These are phyloP conservation scores for Magnusiomyces tetraspermus DNA, from an alignment of 1,139 yeast species.

Conservation along the genomic window DNA sequence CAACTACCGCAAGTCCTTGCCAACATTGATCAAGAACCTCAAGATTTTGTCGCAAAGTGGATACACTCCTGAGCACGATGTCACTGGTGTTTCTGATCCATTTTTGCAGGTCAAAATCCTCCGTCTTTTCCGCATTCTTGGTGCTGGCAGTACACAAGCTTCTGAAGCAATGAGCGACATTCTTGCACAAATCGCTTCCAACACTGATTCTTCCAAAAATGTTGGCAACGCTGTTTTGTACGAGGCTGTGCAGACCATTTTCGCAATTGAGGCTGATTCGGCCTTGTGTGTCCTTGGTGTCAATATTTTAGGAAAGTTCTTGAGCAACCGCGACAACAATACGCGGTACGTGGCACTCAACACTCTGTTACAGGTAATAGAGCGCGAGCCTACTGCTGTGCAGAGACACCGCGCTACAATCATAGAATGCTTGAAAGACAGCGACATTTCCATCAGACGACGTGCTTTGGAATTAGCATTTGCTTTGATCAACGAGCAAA, in stretches of 20 bases:
- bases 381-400: constrained; percentile 82
- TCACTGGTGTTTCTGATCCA: constrained; percentile 80
- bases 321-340: constrained; percentile 78
- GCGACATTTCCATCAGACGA: constrained; percentile 84
- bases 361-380: constrained; percentile 71
- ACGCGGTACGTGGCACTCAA: constrained; percentile 90
- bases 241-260: constrained; percentile 83
- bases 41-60: constrained; percentile 56
- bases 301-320: constrained; percentile 77
- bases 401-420: constrained; percentile 87
- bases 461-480: constrained; percentile 87
- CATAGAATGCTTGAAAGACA: constrained; percentile 75
- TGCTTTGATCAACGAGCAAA: constrained; percentile 78
- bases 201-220: constrained; percentile 67
- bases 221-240: constrained; percentile 79
- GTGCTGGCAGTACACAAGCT: constrained; percentile 38
- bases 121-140: constrained; percentile 46
- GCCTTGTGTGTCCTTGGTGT: constrained; percentile 76
- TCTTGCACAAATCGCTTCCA: constrained; percentile 80
- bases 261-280: constrained; percentile 70
- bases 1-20: constrained; percentile 30
- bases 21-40: constrained; percentile 37
- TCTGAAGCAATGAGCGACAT: constrained; percentile 72
- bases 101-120: constrained; percentile 68
- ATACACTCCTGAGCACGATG: constrained; percentile 84